phyloP scores from a whole-genome alignment of 2,329 filamentous ascomycete species.

The Xylariaceae sp. region DNA sequence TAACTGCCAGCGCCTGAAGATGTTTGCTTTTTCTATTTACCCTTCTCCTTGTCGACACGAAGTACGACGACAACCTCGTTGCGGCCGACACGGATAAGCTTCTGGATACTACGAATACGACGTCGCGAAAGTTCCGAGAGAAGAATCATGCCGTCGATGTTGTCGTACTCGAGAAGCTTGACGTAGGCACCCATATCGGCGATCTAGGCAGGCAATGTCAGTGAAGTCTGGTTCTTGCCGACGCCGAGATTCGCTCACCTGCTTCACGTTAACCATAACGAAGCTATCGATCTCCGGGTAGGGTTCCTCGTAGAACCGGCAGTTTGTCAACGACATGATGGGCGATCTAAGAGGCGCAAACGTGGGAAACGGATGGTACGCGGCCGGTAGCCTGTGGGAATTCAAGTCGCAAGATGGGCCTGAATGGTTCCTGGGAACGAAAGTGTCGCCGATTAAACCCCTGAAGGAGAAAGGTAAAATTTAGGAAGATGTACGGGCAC shows the following conservation, averaged over 20 bases:
- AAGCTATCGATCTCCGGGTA: constrained; percentile 98
- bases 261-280: constrained; percentile 99
- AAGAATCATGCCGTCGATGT: constrained; percentile 99
- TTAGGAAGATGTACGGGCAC: not conserved
- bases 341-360: constrained; percentile 36
- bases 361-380: constrained; percentile 14
- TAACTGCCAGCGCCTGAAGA: constrained; percentile 11
- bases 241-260: constrained; percentile 48
- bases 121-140: constrained; percentile 94
- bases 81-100: constrained; percentile 94
- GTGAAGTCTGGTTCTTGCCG: constrained; percentile 1
- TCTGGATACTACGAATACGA: constrained; percentile 98
- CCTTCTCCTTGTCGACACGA: constrained; percentile 98
- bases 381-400: constrained; percentile 23
- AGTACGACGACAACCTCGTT: constrained; percentile 99
- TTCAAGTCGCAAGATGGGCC: constrained; percentile 3
- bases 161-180: constrained; percentile 98
- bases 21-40: constrained; percentile 38
- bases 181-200: constrained; percentile 99
- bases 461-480: not conserved
- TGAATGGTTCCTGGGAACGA: not conserved
- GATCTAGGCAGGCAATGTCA: constrained; percentile 53
- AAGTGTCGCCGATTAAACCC: not conserved
- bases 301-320: constrained; percentile 96
- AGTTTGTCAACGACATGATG: constrained; percentile 93